Evolutionary conservation across 768 basidiomycete species (phyloP).

Genomic region (Pisolithus tinctorius): DNA sequence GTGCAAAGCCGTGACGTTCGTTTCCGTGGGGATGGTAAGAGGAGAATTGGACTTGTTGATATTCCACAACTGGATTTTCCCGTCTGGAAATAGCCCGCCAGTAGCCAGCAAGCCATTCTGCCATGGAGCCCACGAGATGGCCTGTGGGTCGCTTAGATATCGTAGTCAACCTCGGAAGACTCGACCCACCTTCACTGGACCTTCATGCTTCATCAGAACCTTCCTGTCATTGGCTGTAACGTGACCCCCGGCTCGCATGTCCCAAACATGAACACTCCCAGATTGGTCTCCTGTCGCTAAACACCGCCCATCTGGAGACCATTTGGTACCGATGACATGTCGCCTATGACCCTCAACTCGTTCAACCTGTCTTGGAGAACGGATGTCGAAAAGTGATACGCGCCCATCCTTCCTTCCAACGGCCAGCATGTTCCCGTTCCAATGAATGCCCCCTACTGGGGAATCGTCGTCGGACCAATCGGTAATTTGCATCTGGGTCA

Average conservation of each 20-base stretch:
- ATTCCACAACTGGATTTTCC: constrained; percentile 49
- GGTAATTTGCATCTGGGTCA: constrained; percentile 18
- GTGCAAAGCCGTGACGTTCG: constrained; percentile 54
- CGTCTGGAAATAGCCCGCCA: constrained; percentile 60
- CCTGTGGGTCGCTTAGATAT: constrained; percentile 31
- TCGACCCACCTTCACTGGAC: constrained; percentile 36
- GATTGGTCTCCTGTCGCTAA: constrained; percentile 36
- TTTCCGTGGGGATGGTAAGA: constrained; percentile 35
- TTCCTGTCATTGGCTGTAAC: constrained; percentile 27
- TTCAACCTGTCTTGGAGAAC: constrained; percentile 22
- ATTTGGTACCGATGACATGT: constrained; percentile 35
- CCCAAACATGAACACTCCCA: constrained; percentile 40
- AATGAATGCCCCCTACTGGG: constrained; percentile 35
- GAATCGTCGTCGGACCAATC: constrained; percentile 30
- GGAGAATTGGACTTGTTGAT: constrained; percentile 35
- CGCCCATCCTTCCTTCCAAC: constrained; percentile 34
- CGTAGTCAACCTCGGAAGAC: not conserved
- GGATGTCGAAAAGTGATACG: constrained; percentile 33
- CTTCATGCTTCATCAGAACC: constrained; percentile 36
- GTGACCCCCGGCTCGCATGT: constrained; percentile 28
- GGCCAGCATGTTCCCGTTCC: constrained; percentile 31
- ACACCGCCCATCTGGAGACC: constrained; percentile 34
- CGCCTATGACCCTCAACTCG: constrained; percentile 26
- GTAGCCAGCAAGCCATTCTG: constrained; percentile 59
- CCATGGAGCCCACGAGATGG: constrained; percentile 73